Base-by-base conservation (phyloP, 805 yeast genomes). In the Saccharomycopsis babjevae region DNA sequence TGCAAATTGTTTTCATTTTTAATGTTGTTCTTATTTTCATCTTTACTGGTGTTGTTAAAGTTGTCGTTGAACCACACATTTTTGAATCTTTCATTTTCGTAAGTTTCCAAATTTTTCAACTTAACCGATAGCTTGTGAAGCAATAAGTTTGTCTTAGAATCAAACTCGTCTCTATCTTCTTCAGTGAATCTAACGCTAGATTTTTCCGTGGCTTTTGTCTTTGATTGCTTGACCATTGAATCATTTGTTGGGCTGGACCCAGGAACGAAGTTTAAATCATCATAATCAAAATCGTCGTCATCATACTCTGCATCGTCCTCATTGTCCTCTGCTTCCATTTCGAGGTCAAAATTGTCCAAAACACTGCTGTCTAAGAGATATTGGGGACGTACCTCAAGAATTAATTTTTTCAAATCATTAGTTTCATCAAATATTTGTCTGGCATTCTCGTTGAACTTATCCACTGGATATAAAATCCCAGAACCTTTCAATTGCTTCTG, bases 91-190 rank as follows among this genome's bases (percentile, higher is more conserved):
- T 61, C 57, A 11, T 36, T 20, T 43, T 63, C 65, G 34, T 63
- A 63, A 2, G 25, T 42, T 32, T 63, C 65, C 34, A 63, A 59
- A 50, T 61, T 60, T 30, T 57, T 61, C 56, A 63, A 36, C 34
- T 61, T 63, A 40, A 54, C 40, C 15, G 52, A 30, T 54, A 61
- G 61, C 30, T 63, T 61, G n/a, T 61, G 63, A 6, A 63, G 18
- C 18, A 63, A 22, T 3, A 57, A 30, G 43, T 61, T 61, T 40
- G 62, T 54, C 18, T 59, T 57, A 2, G 62, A 39, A 42, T 63
- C 65, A 57, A 63, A 63, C n/a, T 57, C 34, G 40, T 63, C 65
- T 28, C 61, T 39, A 25, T 63, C 64, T 39, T 63, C 64, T 20
- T 63, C 65, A 10, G 62, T 56, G 22, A 63, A 57, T 10, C 34